Conservation (phyloP, 1,284 basidiomycete genomes). For the Erythrobasidium hasegawianum region DNA sequence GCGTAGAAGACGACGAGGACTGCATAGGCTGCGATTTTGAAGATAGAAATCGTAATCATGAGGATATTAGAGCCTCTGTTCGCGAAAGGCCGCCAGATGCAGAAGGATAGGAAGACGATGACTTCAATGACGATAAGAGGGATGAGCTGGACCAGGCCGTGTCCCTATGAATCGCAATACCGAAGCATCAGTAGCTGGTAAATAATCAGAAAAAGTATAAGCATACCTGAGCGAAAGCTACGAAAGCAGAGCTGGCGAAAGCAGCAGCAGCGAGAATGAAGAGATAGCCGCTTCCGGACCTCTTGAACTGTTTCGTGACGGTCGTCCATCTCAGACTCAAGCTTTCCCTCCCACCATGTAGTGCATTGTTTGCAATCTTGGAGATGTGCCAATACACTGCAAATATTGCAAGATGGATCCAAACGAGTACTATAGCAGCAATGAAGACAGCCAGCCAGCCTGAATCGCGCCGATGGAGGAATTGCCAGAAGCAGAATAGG, state of each 20-base stretch:
- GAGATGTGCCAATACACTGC: slow-evolving; percentile 45
- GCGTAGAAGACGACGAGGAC: slow-evolving; percentile 66
- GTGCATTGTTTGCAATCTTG: slow-evolving; percentile 17
- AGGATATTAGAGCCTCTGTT: slow-evolving; percentile 48
- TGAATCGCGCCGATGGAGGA: slow-evolving; percentile 60
- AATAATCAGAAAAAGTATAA: neutral
- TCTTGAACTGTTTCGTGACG: slow-evolving; percentile 50
- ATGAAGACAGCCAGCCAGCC: slow-evolving; percentile 63
- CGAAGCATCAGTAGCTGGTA: neutral
- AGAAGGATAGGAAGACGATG: slow-evolving; percentile 57
- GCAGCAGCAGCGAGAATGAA: slow-evolving; percentile 49
- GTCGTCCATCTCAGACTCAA: slow-evolving; percentile 21
- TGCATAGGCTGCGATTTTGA: slow-evolving; percentile 62
- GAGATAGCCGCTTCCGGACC: slow-evolving; percentile 50
- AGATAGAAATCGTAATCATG: slow-evolving; percentile 60
- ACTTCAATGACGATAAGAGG: slow-evolving; percentile 66
- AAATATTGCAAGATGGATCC: slow-evolving; percentile 55
- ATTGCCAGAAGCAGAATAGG: slow-evolving; percentile 79
- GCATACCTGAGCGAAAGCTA: slow-evolving; percentile 61
- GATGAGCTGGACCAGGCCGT: slow-evolving; percentile 68
- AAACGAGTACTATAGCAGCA: slow-evolving; percentile 58
- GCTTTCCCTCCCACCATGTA: slow-evolving; percentile 13
- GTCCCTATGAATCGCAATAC: slow-evolving; percentile 43
- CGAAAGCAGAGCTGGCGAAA: slow-evolving; percentile 62
- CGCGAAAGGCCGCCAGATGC: slow-evolving; percentile 58